Evolutionary conservation across 2,329 filamentous ascomycete genomes (phyloP).

Genomic region (Ceratocystis diversiconidia): DNA sequence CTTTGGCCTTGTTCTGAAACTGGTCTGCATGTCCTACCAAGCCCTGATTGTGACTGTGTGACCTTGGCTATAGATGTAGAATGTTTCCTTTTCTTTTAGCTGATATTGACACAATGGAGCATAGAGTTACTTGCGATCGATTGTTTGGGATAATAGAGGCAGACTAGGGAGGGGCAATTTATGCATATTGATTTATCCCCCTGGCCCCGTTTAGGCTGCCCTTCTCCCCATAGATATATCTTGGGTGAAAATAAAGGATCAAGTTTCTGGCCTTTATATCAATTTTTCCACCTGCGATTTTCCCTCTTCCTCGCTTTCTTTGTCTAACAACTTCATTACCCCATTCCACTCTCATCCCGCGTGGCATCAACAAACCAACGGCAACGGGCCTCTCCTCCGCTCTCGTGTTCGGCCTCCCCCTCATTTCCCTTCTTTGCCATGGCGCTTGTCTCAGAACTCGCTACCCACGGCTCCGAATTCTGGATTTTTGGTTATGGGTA

Average conservation of each 20-base stretch:
- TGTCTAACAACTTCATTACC: not conserved
- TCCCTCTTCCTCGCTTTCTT: not conserved
- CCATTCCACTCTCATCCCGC: not conserved
- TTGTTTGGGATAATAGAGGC: not conserved
- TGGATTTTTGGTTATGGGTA: conserved; percentile 98
- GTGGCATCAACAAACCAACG: not conserved
- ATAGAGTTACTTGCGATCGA: not conserved
- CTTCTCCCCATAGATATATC: too few relatives aligned
- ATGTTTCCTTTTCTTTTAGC: not conserved
- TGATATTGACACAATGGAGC: not conserved
- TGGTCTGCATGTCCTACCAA: not conserved
- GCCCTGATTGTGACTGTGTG: not conserved
- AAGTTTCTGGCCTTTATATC: not conserved
- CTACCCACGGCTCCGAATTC: conserved; percentile 46
- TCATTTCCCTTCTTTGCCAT: not conserved
- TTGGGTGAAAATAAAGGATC: too few relatives aligned
- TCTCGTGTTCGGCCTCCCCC: not conserved
- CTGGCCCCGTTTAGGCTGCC: too few relatives aligned
- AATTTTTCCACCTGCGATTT: not conserved
- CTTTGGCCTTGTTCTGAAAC: too few relatives aligned
- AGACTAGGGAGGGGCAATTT: not conserved
- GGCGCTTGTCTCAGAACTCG: conserved; percentile 28
- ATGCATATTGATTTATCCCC: not conserved
- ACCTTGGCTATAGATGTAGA: not conserved
- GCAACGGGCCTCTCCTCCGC: not conserved